A percentile compares a stretch with the other conserved stretches of the same genome.
Evolutionary conservation across 1,284 basidiomycete genomes (phyloP).

Genomic region (Cryptococcus amylolentus): DNA sequence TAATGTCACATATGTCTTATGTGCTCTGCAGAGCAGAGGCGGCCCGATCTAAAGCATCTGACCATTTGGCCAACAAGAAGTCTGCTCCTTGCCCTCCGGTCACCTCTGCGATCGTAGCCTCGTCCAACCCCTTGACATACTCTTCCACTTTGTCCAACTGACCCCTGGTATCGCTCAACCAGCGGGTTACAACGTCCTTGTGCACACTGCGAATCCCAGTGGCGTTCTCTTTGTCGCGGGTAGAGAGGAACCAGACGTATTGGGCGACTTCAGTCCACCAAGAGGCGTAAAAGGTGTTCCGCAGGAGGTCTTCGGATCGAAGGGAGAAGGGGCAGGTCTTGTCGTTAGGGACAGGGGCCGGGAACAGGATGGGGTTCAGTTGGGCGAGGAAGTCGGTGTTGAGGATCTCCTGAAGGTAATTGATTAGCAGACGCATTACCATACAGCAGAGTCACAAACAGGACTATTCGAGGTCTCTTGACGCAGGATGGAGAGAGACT

Average conservation of each 20-base stretch:
- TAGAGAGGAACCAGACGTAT: conserved; percentile 16
- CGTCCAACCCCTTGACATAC: not conserved
- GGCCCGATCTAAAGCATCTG: conserved; percentile 9
- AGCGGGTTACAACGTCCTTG: not conserved
- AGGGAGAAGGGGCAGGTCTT: conserved; percentile 6
- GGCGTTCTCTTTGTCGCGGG: conserved; percentile 9
- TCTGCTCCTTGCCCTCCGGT: not conserved
- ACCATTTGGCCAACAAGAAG: conserved; percentile 8
- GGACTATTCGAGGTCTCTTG: conserved; percentile 17
- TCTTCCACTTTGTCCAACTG: conserved; percentile 3
- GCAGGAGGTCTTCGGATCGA: conserved; percentile 7
- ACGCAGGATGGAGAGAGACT: conserved; percentile 30
- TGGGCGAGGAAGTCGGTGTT: conserved; percentile 11
- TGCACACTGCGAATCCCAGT: conserved; percentile 4
- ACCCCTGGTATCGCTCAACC: not conserved
- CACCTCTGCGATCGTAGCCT: not conserved
- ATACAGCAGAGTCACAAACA: not conserved
- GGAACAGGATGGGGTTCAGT: conserved; percentile 22
- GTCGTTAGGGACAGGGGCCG: conserved; percentile 8
- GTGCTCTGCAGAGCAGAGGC: not conserved
- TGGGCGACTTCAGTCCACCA: conserved; percentile 33
- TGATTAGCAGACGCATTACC: not conserved
- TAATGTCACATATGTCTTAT: no score
- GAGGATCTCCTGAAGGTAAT: conserved; percentile 8
- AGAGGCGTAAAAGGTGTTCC: conserved; percentile 21